Conservation (phyloP, 2,329 filamentous ascomycete species). For the Diaporthe destruens region DNA sequence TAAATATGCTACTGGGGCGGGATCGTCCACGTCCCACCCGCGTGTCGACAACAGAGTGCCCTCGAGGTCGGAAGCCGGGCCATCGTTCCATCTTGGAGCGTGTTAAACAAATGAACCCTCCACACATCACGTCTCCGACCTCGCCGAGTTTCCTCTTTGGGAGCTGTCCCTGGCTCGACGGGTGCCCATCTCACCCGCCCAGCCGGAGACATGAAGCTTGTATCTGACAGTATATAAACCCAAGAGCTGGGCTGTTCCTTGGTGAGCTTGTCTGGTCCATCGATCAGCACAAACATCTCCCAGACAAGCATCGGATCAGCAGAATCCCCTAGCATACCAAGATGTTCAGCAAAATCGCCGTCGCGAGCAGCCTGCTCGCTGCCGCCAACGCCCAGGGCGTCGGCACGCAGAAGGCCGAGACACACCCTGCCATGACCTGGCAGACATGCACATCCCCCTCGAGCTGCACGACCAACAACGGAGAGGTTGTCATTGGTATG, state of each 20-base stretch:
- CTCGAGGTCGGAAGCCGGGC: conserved; percentile 30
- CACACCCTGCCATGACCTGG: conserved; percentile 65
- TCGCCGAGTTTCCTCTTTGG: conserved; percentile 32
- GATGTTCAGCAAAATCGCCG: conserved; percentile 36
- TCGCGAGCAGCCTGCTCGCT: conserved; percentile 43
- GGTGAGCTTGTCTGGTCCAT: conserved; percentile 14
- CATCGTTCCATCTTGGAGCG: conserved; percentile 32
- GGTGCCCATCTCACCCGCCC: conserved; percentile 5
- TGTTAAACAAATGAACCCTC: conserved; percentile 25
- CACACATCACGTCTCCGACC: conserved; percentile 23
- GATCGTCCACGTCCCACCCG: conserved; percentile 17
- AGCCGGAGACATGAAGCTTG: conserved; percentile 18
- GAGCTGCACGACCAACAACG: conserved; percentile 62
- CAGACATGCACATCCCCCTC: conserved; percentile 60
- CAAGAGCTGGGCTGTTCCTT: conserved; percentile 17
- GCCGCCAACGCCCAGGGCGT: conserved; percentile 59
- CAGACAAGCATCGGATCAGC: background rate
- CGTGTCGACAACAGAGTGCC: background rate
- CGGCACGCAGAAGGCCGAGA: conserved; percentile 59
- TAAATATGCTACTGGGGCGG: background rate
- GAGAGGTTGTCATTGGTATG: conserved; percentile 53
- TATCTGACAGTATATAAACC: conserved; percentile 6
- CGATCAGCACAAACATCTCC: background rate
- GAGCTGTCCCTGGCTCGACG: background rate
- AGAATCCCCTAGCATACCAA: background rate